Conservation (phyloP, 2,329 filamentous ascomycete species). For the Aspergillus sp. region DNA sequence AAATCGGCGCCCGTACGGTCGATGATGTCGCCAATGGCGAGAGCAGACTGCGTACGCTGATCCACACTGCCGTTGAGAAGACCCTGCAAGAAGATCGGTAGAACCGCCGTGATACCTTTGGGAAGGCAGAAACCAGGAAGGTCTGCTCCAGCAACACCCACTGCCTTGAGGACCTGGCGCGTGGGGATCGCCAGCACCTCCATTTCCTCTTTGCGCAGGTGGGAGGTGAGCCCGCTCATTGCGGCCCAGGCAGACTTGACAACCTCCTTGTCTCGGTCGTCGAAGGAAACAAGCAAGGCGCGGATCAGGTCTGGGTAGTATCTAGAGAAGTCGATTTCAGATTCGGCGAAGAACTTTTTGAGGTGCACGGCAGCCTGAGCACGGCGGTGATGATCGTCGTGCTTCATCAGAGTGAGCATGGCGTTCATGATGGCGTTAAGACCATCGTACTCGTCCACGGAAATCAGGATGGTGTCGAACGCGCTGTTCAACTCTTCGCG, state of each 20-base stretch:
- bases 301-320: conserved; percentile 97
- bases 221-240: conserved; percentile 81
- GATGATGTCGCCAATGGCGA: conserved; percentile 93
- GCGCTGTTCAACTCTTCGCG: conserved; percentile 71
- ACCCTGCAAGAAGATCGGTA: conserved; percentile 96
- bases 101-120: conserved; percentile 93
- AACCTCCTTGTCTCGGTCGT: conserved; percentile 78
- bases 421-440: conserved; percentile 95
- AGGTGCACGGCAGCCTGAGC: conserved; percentile 76
- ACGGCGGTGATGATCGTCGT: conserved; percentile 85
- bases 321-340: conserved; percentile 84
- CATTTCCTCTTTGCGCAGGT: conserved; percentile 96
- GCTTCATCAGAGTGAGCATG: conserved; percentile 81
- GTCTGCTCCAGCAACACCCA: conserved; percentile 81
- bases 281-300: conserved; percentile 85
- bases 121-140: conserved; percentile 85
- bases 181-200: conserved; percentile 86
- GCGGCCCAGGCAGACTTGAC: conserved; percentile 89
- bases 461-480: conserved; percentile 86
- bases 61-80: conserved; percentile 94
- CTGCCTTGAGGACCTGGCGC: conserved; percentile 78
- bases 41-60: conserved; percentile 84
- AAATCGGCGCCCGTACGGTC: conserved; percentile 86
- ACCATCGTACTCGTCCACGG: conserved; percentile 93
- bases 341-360: conserved; percentile 77